Conservation (phyloP, 2,329 filamentous ascomycete species). For the Phaeoacremonium minimum region DNA sequence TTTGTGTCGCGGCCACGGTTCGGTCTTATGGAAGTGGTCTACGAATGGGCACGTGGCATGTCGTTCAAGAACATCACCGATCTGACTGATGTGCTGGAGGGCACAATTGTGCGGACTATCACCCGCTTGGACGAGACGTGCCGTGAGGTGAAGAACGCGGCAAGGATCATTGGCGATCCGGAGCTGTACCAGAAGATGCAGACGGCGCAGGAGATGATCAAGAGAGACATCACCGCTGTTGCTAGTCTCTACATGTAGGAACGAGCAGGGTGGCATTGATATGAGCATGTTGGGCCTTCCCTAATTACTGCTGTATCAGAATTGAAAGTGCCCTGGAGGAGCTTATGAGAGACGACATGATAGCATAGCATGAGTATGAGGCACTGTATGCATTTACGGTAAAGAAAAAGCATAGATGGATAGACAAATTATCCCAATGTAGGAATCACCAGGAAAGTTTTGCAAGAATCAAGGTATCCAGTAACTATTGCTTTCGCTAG, state of each 20-base stretch:
- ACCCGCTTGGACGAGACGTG: slow-evolving; percentile 94
- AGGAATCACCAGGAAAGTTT: too few species aligned
- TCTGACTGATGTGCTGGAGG: slow-evolving; percentile 92
- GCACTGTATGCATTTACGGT: too few species aligned
- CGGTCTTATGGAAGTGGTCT: slow-evolving; percentile 93
- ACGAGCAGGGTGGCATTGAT: background rate
- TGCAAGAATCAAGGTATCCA: too few species aligned
- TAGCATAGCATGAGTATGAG: too few species aligned
- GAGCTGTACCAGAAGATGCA: slow-evolving; percentile 95
- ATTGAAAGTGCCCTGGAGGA: too few species aligned
- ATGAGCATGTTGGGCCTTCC: background rate
- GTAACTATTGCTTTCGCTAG: too few species aligned
- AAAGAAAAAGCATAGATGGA: too few species aligned
- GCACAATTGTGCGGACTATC: slow-evolving; percentile 93
- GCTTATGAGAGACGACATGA: too few species aligned
- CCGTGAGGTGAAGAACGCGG: slow-evolving; percentile 94
- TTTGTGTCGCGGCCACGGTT: slow-evolving; percentile 85
- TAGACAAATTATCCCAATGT: too few species aligned
- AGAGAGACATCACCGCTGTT: slow-evolving; percentile 88
- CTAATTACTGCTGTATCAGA: background rate
- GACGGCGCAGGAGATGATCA: slow-evolving; percentile 94
- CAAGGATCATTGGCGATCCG: slow-evolving; percentile 90
- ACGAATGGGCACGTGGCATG: slow-evolving; percentile 97
- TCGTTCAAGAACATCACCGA: slow-evolving; percentile 97
- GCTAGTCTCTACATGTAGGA: slow-evolving; percentile 80